These are phyloP conservation scores for Plectosphaerella cucumerina DNA, from an alignment of 2,329 filamentous ascomycete genomes.

Conservation along the genomic window DNA sequence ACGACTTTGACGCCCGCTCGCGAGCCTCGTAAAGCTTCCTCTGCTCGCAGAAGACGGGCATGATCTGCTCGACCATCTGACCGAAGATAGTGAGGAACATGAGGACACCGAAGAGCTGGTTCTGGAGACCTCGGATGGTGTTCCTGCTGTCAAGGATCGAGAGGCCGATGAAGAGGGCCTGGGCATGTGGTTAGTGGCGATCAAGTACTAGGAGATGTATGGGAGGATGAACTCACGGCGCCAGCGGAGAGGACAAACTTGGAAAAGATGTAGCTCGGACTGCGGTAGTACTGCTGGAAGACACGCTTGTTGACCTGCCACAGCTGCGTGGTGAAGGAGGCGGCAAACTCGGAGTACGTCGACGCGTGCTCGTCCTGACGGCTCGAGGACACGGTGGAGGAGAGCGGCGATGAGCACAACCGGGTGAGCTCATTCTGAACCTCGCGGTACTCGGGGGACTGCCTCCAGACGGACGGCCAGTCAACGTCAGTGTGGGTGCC, in stretches of 20 bases:
- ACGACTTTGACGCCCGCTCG: constrained; percentile 63
- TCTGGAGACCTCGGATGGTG: constrained; percentile 62
- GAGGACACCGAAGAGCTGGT: constrained; percentile 69
- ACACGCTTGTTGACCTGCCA: constrained; percentile 28
- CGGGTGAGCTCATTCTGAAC: constrained; percentile 15
- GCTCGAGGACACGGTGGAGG: neutral
- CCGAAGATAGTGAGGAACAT: constrained; percentile 69
- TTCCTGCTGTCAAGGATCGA: constrained; percentile 59
- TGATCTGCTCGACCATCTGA: constrained; percentile 60
- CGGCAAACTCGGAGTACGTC: constrained; percentile 27
- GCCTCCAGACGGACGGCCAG: constrained; percentile 41
- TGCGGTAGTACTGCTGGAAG: constrained; percentile 29
- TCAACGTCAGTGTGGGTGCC: constrained; percentile 42
- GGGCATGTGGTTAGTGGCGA: constrained; percentile 1
- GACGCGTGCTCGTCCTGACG: constrained; percentile 5
- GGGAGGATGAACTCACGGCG: neutral
- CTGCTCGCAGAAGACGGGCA: constrained; percentile 67
- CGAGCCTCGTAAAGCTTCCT: constrained; percentile 67
- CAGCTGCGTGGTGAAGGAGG: constrained; percentile 23
- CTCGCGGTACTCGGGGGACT: constrained; percentile 31
- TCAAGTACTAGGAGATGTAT: neutral
- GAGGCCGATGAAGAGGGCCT: constrained; percentile 63
- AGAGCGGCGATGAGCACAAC: neutral
- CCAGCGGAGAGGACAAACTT: constrained; percentile 27
- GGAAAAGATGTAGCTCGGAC: constrained; percentile 60